Evolutionary conservation across 306 rosid species (phyloP).

Genomic region (Morella rubra): DNA sequence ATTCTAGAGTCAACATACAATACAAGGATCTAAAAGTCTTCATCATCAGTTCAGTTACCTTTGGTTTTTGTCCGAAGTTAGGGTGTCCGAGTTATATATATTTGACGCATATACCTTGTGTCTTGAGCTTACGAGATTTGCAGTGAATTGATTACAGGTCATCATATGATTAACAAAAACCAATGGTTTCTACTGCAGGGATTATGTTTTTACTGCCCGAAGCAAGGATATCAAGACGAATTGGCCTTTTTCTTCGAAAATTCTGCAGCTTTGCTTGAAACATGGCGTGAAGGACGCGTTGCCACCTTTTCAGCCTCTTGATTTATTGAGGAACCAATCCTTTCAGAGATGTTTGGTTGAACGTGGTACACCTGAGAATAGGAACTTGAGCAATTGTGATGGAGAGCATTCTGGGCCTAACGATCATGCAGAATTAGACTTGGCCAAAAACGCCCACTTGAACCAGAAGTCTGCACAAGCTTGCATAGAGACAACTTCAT

Average conservation of each 20-base stretch:
- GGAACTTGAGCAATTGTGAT: slow-evolving; percentile 14
- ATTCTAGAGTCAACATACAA: slow-evolving; percentile 24
- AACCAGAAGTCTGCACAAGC: slow-evolving; percentile 32
- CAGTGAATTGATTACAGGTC: neutral
- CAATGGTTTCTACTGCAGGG: slow-evolving; percentile 35
- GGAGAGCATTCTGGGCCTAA: slow-evolving; percentile 32
- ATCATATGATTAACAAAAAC: neutral
- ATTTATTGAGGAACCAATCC: slow-evolving; percentile 33
- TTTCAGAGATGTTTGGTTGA: slow-evolving; percentile 29
- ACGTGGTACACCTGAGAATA: slow-evolving; percentile 19
- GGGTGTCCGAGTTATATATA: neutral
- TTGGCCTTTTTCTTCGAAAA: slow-evolving; percentile 58
- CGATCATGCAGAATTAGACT: slow-evolving; percentile 26
- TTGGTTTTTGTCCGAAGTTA: slow-evolving; percentile 4
- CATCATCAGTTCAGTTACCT: neutral
- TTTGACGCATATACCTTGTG: neutral
- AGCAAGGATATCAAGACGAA: slow-evolving; percentile 47
- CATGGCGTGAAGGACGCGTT: slow-evolving; percentile 54
- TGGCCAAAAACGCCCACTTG: slow-evolving; percentile 21
- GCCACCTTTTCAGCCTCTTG: slow-evolving; percentile 54
- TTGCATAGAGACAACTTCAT: slow-evolving; percentile 32
- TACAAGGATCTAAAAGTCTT: slow-evolving; percentile 15
- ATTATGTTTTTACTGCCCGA: slow-evolving; percentile 55
- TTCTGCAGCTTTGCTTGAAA: slow-evolving; percentile 54
- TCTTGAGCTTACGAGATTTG: slow-evolving; percentile 7